phyloP scores from a whole-genome alignment of 768 basidiomycete genomes.

The Hypsizygus marmoreus region DNA sequence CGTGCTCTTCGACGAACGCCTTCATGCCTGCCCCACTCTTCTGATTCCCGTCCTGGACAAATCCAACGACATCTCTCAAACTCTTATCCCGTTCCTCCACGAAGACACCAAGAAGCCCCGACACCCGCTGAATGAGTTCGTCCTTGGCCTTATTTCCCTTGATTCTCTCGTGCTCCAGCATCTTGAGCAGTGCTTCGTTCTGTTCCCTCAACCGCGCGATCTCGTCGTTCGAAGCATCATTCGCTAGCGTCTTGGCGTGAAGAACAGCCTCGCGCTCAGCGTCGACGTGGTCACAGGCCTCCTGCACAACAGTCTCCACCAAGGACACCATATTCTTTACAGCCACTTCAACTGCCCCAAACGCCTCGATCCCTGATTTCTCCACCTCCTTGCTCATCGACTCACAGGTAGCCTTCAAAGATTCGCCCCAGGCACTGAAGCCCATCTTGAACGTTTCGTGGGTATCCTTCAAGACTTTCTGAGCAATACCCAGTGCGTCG shows the following conservation, averaged over 20 bases:
- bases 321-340: constrained; percentile 59
- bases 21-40: constrained; percentile 53
- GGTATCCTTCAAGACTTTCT: constrained; percentile 51
- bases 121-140: constrained; percentile 75
- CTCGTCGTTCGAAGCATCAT: constrained; percentile 51
- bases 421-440: constrained; percentile 57
- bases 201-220: constrained; percentile 66
- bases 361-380: constrained; percentile 42
- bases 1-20: constrained; percentile 51
- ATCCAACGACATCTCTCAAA: constrained; percentile 56
- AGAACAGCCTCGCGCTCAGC: constrained; percentile 52
- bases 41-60: constrained; percentile 56
- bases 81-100: constrained; percentile 66
- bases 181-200: constrained; percentile 60
- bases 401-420: constrained; percentile 50
- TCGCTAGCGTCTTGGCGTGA: constrained; percentile 50
- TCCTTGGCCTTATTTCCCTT: constrained; percentile 70
- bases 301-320: constrained; percentile 59
- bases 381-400: constrained; percentile 49
- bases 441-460: constrained; percentile 54
- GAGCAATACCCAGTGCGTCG: constrained; percentile 51
- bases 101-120: constrained; percentile 71
- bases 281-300: constrained; percentile 58
- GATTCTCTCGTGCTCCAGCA: constrained; percentile 66
- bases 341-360: constrained; percentile 56